Evolutionary conservation across 2,329 filamentous ascomycete species (phyloP).

Genomic region (Chrysoporthe deuterocubensis): DNA sequence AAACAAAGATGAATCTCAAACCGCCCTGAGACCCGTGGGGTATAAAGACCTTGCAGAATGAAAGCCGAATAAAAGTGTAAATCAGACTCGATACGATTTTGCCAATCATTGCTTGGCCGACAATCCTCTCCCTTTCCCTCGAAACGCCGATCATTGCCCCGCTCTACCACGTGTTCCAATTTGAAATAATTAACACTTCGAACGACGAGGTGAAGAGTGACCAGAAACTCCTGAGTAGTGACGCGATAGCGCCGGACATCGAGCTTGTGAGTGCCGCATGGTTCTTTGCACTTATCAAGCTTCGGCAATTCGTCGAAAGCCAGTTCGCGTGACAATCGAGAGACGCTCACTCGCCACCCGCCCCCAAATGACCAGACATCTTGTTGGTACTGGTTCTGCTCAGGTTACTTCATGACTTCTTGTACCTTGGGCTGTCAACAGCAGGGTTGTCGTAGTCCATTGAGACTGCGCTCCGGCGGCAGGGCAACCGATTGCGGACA

Average conservation of each 20-base stretch:
- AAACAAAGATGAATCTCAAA: slow-evolving; percentile 2
- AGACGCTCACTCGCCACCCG: not conserved
- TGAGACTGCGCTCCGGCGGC: not conserved
- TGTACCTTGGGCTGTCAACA: not conserved
- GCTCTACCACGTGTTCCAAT: not conserved
- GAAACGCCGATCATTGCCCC: slow-evolving; percentile 17
- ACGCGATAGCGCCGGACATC: not conserved
- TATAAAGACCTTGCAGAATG: slow-evolving; percentile 26
- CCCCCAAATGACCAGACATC: not conserved
- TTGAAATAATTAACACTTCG: slow-evolving; percentile 3
- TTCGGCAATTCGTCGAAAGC: not conserved
- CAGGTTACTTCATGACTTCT: not conserved
- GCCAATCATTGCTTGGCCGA: slow-evolving; percentile 16
- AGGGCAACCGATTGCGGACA: too few relatives aligned
- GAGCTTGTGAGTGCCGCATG: not conserved
- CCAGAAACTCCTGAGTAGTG: not conserved
- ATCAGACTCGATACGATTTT: slow-evolving; percentile 15
- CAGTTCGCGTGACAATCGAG: not conserved
- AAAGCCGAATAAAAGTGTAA: slow-evolving; percentile 16
- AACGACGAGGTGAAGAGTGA: not conserved
- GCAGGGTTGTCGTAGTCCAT: not conserved
- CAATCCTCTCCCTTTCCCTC: slow-evolving; percentile 9
- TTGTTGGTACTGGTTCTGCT: not conserved
- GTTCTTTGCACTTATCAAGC: not conserved
- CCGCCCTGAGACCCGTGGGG: slow-evolving; percentile 21